Conservation (phyloP, 768 basidiomycete species). For the Leccinum sublutescens region DNA sequence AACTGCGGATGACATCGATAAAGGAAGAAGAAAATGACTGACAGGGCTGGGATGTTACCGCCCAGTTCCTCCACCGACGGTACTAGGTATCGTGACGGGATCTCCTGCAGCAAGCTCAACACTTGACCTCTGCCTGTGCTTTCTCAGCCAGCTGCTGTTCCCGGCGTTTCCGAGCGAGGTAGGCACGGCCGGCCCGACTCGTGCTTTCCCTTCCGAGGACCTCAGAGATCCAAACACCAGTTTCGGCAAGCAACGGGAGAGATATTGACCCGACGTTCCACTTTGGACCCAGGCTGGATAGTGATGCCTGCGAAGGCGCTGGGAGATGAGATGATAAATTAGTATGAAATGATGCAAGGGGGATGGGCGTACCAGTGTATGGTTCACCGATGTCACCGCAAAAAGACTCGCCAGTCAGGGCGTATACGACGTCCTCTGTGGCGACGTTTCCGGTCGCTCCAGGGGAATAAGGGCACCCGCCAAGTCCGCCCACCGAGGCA, state of each 20-base stretch:
- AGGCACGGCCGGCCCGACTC: constrained; percentile 75
- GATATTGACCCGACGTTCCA: constrained; percentile 45
- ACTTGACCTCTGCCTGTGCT: constrained; percentile 5
- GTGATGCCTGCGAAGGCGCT: neutral
- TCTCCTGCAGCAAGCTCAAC: neutral
- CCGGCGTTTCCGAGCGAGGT: constrained; percentile 49
- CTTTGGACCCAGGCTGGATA: constrained; percentile 9
- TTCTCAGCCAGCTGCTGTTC: constrained; percentile 29
- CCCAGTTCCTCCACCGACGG: too few species aligned
- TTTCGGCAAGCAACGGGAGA: constrained; percentile 65
- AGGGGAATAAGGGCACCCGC: constrained; percentile 95
- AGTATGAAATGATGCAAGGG: neutral
- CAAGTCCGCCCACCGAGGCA: constrained; percentile 83
- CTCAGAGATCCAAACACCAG: constrained; percentile 82
- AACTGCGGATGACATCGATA: neutral
- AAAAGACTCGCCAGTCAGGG: constrained; percentile 63
- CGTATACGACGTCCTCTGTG: constrained; percentile 89
- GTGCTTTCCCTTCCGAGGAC: constrained; percentile 63
- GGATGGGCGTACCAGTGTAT: constrained; percentile 9
- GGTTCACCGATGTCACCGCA: constrained; percentile 44
- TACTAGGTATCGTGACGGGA: too few species aligned
- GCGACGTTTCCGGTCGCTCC: constrained; percentile 95
- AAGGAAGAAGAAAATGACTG: neutral
- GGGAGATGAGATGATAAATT: neutral
- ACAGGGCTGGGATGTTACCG: neutral